Evolutionary conservation across 1,284 basidiomycete species (phyloP).

Genomic region (Malassezia psittaci): DNA sequence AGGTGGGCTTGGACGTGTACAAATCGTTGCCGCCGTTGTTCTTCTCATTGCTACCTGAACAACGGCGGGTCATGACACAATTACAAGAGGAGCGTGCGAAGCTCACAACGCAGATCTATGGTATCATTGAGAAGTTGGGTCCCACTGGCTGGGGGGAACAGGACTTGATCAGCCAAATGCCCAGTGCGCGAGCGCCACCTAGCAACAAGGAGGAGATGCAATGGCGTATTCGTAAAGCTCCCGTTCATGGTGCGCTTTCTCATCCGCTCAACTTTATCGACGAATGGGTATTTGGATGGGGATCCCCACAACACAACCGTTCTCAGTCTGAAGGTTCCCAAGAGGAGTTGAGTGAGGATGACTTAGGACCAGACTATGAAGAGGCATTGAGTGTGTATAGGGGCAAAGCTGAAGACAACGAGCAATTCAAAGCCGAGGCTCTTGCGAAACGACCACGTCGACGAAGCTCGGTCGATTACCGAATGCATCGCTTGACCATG

Average conservation of each 20-base stretch:
- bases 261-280: conserved; percentile 62
- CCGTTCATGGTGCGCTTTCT: conserved; percentile 27
- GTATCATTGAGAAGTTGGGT: conserved; percentile 68
- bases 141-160: conserved; percentile 42
- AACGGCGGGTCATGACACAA: conserved; percentile 70
- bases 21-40: conserved; percentile 92
- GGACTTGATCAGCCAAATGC: conserved; percentile 33
- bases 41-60: conserved; percentile 79
- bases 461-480: conserved; percentile 8
- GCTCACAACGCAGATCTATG: conserved; percentile 75
- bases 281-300: conserved; percentile 83
- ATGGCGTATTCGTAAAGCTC: conserved; percentile 10
- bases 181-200: conserved; percentile 26
- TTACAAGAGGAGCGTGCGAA: conserved; percentile 68
- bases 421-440: neutral
- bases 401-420: neutral
- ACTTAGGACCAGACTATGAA: conserved; percentile 12
- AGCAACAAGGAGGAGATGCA: conserved; percentile 30
- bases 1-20: conserved; percentile 94
- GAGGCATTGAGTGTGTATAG: conserved; percentile 13
- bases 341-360: neutral
- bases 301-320: conserved; percentile 6
- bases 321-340: neutral
- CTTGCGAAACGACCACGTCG: neutral
- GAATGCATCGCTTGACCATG: neutral